phyloP scores from a whole-genome alignment of 805 yeast genomes.

The Blastobotrys muscicola region DNA sequence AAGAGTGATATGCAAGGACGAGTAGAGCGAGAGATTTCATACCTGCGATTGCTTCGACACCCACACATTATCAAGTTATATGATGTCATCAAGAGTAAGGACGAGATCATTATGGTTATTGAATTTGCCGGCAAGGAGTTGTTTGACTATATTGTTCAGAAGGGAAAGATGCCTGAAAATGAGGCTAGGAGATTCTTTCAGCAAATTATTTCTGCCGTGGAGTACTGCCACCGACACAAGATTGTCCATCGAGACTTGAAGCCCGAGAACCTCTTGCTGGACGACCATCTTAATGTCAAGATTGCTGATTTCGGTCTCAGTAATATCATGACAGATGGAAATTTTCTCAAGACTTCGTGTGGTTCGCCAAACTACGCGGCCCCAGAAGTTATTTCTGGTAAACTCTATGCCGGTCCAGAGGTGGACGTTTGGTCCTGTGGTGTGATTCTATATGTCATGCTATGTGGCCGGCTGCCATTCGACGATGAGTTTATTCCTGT shows the following conservation, averaged over 20 bases:
- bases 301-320: conserved; percentile 95
- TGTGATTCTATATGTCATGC: conserved; percentile 88
- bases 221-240: conserved; percentile 92
- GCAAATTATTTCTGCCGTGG: conserved; percentile 93
- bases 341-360: conserved; percentile 87
- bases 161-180: conserved; percentile 84
- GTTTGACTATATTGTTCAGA: conserved; percentile 89
- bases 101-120: conserved; percentile 94
- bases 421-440: conserved; percentile 98
- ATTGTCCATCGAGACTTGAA: conserved; percentile 94
- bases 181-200: conserved; percentile 92
- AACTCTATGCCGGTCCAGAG: conserved; percentile 94
- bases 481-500: conserved; percentile 96
- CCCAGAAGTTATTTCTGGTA: conserved; percentile 92
- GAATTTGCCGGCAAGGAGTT: conserved; percentile 95
- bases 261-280: conserved; percentile 86
- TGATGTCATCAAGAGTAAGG: conserved; percentile 91
- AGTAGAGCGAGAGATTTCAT: conserved; percentile 88
- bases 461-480: conserved; percentile 90
- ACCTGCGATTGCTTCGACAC: conserved; percentile 77
- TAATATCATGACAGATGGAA: conserved; percentile 96
- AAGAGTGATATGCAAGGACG: conserved; percentile 97
- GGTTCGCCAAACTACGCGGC: conserved; percentile 98
- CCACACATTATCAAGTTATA: conserved; percentile 93
- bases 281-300: conserved; percentile 83